phyloP scores from a whole-genome alignment of 306 rosid species.

The Castanea crenata region DNA sequence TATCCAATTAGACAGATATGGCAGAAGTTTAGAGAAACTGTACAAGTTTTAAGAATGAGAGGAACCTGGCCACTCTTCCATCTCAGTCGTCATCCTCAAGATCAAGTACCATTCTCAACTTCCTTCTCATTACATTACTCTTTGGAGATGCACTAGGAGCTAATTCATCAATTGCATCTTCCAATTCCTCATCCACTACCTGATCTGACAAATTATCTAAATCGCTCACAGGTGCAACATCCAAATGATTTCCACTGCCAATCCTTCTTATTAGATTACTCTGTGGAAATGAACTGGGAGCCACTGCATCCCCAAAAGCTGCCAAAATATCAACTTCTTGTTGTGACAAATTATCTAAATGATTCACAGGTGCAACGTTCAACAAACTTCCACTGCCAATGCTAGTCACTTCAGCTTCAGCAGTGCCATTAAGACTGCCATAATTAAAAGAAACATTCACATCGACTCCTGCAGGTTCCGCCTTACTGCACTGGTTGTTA shows the following conservation, averaged over 20 bases:
- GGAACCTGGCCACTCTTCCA: constrained; percentile 19
- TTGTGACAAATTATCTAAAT: constrained; percentile 20
- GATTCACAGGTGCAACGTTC: constrained; percentile 19
- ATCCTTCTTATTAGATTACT: constrained; percentile 52
- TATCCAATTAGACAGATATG: not conserved
- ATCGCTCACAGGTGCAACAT: constrained; percentile 1
- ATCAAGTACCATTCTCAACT: constrained; percentile 80
- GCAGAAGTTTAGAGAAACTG: not conserved
- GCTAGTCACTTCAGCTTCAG: constrained; percentile 30
- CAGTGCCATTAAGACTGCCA: constrained; percentile 1
- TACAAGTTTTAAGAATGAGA: not conserved
- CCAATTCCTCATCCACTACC: constrained; percentile 47
- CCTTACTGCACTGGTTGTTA: constrained; percentile 1
- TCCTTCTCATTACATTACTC: constrained; percentile 55
- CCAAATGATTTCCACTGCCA: not conserved
- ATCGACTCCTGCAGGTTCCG: constrained; percentile 5
- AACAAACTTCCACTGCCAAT: constrained; percentile 21
- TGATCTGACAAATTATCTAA: constrained; percentile 12
- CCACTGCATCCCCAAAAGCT: constrained; percentile 68
- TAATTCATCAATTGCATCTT: constrained; percentile 70
- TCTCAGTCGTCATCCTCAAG: constrained; percentile 73
- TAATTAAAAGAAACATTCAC: not conserved
- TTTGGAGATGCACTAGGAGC: constrained; percentile 25
- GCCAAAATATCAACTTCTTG: constrained; percentile 40
- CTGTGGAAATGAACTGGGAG: constrained; percentile 21